Conservation (phyloP, 441 rosid species). For the Corymbia citriodora region DNA sequence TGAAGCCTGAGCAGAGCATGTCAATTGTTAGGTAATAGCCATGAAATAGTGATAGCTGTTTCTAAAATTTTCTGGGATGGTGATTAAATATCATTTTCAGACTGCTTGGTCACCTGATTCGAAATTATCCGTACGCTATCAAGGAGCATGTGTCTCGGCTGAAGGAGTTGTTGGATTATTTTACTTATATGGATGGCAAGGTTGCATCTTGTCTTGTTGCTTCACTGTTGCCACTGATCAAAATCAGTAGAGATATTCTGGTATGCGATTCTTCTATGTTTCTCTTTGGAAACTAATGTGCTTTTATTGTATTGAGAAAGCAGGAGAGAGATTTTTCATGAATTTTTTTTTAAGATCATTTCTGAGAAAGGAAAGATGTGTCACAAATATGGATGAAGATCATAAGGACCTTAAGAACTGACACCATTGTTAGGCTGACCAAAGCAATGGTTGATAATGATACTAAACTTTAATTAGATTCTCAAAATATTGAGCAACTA, state of each 20-base stretch:
- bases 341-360: not conserved
- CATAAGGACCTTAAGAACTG: not conserved
- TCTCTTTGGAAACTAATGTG: not conserved
- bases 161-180: slow-evolving; percentile 83
- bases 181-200: slow-evolving; percentile 61
- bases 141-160: slow-evolving; percentile 58
- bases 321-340: not conserved
- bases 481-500: not conserved
- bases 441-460: not conserved
- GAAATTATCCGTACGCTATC: slow-evolving; percentile 52
- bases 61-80: not conserved
- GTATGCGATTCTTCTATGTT: slow-evolving; percentile 14
- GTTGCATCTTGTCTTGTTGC: slow-evolving; percentile 55
- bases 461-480: not conserved
- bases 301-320: not conserved
- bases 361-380: not conserved
- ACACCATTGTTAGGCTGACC: not conserved
- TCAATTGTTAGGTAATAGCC: slow-evolving; percentile 50
- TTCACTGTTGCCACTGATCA: slow-evolving; percentile 63
- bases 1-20: slow-evolving; percentile 57
- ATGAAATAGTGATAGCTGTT: not conserved
- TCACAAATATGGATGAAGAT: not conserved
- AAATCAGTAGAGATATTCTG: slow-evolving; percentile 58
- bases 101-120: slow-evolving; percentile 50
- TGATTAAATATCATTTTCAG: slow-evolving; percentile 32